These are phyloP conservation scores for Fusarium luffae DNA, from an alignment of 2,329 filamentous ascomycete species.

Conservation along the genomic window DNA sequence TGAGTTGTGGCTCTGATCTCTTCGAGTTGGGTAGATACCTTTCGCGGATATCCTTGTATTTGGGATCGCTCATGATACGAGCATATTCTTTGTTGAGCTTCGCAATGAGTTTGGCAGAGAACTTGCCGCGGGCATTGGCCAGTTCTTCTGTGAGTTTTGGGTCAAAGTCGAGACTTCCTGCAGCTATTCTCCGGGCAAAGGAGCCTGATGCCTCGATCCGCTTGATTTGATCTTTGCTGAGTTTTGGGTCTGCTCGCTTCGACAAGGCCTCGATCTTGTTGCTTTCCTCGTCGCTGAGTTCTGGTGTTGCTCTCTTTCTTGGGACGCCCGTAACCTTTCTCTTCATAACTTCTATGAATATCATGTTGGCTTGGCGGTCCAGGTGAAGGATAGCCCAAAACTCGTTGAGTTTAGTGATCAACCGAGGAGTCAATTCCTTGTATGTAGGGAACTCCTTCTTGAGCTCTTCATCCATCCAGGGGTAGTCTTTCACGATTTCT, in stretches of 20 bases:
- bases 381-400: conserved; percentile 2
- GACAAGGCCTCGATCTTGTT: neutral
- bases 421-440: neutral
- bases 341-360: neutral
- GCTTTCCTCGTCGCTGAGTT: neutral
- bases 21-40: neutral
- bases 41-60: neutral
- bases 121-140: neutral
- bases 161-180: neutral
- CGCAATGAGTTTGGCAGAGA: neutral
- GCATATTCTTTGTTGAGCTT: neutral
- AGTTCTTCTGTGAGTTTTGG: neutral
- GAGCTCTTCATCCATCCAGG: neutral
- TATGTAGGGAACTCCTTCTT: conserved; percentile 6
- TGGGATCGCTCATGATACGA: neutral
- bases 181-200: neutral
- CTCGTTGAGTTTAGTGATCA: conserved; percentile 20
- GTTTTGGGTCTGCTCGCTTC: neutral
- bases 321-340: neutral
- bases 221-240: neutral
- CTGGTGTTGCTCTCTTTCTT: neutral
- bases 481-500: neutral
- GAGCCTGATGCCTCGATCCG: neutral
- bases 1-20: neutral
- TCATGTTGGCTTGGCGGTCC: neutral